Conservation (phyloP, 106 monocot genomes). For the Dendrobium chrysotoxum region DNA sequence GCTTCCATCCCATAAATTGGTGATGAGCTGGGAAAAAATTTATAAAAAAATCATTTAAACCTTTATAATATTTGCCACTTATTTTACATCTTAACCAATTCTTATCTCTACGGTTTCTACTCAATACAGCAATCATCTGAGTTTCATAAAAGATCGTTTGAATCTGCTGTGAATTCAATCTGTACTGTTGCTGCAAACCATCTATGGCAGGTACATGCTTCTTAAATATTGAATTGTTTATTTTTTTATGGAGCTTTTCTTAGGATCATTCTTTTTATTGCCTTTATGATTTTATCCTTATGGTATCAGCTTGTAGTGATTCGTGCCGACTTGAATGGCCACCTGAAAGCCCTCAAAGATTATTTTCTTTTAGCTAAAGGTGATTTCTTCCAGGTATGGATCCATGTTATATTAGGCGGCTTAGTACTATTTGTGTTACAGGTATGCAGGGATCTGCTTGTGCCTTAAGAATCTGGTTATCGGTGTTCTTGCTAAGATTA, state of each 20-base stretch:
- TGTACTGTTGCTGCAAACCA: conserved; percentile 91
- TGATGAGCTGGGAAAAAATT: not conserved
- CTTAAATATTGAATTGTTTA: not conserved
- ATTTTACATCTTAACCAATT: not conserved
- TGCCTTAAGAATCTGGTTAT: not conserved
- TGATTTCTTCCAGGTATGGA: conserved; percentile 89
- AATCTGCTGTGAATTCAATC: conserved; percentile 72
- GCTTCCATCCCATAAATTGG: not conserved
- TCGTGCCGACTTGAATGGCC: conserved; percentile 93
- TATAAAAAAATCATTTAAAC: not conserved
- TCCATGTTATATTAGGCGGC: not conserved
- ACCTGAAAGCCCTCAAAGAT: conserved; percentile 93
- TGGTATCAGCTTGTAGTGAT: conserved; percentile 82
- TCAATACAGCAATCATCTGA: conserved; percentile 72
- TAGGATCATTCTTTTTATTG: not conserved
- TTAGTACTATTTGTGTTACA: not conserved
- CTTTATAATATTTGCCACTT: not conserved
- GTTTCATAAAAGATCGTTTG: conserved; percentile 82
- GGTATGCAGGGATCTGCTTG: not conserved
- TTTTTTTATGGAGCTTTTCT: not conserved
- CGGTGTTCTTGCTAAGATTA: not conserved
- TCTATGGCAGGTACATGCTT: conserved; percentile 82
- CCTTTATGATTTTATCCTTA: conserved; percentile 7
- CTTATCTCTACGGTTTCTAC: not conserved
- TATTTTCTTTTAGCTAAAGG: conserved; percentile 99